Percentiles rank a stretch among this genome's conserved stretches.
Conservation (phyloP, 257 asterid species). For the Linderniella brevidens region DNA sequence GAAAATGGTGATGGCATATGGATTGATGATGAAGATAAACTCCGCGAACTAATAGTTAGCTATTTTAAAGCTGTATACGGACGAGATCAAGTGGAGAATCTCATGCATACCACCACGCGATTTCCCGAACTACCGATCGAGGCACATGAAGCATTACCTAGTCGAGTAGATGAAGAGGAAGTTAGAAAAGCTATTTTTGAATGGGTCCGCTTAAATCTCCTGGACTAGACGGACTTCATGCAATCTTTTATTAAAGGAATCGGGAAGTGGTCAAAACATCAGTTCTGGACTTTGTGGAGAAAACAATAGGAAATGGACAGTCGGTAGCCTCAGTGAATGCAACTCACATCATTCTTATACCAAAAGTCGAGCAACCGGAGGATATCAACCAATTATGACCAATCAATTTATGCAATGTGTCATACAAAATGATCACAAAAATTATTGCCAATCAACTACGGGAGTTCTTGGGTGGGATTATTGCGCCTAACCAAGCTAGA, state of each 20-base stretch:
- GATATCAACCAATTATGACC: not conserved
- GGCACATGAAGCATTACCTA: too few relatives aligned
- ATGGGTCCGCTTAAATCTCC: not conserved
- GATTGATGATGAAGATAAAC: not conserved
- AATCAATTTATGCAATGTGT: not conserved
- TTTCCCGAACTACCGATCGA: too few relatives aligned
- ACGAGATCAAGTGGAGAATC: too few relatives aligned
- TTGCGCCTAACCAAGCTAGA: not conserved
- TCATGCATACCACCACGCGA: too few relatives aligned
- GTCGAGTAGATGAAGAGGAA: too few relatives aligned
- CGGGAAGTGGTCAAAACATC: not conserved
- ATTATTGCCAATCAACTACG: not conserved
- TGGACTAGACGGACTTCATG: not conserved
- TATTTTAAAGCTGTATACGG: too few relatives aligned
- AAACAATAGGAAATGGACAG: not conserved
- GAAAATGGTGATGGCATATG: not conserved
- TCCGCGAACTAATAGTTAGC: too few relatives aligned
- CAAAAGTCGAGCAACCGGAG: not conserved
- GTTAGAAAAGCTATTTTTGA: too few relatives aligned
- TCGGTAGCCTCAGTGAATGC: too few relatives aligned
- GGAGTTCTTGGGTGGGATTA: not conserved
- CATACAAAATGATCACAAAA: not conserved
- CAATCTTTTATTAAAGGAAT: not conserved
- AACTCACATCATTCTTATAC: too few relatives aligned
- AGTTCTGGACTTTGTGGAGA: not conserved